Percentiles rank a stretch among this genome's conserved stretches.
These are phyloP conservation scores for Tolypocladium pustulatum DNA, from an alignment of 2,329 filamentous ascomycete species.

Conservation along the genomic window DNA sequence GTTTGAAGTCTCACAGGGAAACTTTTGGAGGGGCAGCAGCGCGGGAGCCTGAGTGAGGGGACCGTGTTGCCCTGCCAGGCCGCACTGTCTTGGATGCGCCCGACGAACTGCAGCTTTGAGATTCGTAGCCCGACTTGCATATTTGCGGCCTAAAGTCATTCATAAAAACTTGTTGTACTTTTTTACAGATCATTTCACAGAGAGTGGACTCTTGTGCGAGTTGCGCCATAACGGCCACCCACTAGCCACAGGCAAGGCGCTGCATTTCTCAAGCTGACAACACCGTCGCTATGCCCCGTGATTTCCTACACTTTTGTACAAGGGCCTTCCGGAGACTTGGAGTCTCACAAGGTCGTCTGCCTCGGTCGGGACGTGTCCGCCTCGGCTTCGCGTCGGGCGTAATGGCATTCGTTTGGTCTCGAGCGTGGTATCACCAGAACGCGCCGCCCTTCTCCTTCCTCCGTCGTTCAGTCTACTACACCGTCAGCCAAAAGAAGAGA, in stretches of 20 bases:
- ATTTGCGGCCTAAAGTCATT: not conserved
- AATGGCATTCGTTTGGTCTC: not conserved
- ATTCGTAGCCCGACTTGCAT: not conserved
- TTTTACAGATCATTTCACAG: not conserved
- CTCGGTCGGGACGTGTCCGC: not conserved
- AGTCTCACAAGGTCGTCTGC: not conserved
- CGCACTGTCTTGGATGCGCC: not conserved
- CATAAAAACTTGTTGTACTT: too few relatives aligned
- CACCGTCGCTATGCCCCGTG: not conserved
- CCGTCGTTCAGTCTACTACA: conserved; percentile 8
- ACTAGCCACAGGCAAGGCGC: not conserved
- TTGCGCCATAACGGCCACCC: not conserved
- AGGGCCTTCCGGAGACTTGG: not conserved
- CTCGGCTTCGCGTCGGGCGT: not conserved
- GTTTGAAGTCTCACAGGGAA: not conserved
- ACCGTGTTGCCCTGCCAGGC: not conserved
- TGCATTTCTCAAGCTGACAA: not conserved
- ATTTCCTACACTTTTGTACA: not conserved
- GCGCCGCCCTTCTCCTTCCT: conserved; percentile 9
- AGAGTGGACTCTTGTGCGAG: not conserved
- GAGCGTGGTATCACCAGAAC: conserved; percentile 8
- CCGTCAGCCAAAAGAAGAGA: not conserved
- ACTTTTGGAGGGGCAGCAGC: conserved; percentile 1
- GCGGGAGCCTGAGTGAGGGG: not conserved
- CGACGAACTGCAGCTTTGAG: not conserved